A percentile compares a stretch with the other conserved stretches of the same genome.
phyloP scores from a whole-genome alignment of 768 basidiomycete species.

The Cantharellus cinnabarinus region DNA sequence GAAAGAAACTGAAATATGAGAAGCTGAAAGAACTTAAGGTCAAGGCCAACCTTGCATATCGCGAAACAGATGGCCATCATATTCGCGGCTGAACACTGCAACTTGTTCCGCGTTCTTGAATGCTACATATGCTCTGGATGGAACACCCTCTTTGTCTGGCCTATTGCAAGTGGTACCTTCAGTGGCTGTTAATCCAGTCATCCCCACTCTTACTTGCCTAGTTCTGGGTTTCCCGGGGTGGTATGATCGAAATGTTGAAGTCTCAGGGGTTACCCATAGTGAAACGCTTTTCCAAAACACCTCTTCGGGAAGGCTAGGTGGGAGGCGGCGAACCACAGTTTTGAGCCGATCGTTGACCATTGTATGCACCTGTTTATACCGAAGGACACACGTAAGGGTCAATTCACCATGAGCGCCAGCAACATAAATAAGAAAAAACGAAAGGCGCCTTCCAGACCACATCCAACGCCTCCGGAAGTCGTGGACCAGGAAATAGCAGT shows the following conservation, averaged over 20 bases:
- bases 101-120: slow-evolving; percentile 63
- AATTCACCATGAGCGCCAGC: too few species aligned
- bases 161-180: slow-evolving; percentile 18
- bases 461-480: too few species aligned
- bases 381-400: too few species aligned
- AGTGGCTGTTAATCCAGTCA: background rate
- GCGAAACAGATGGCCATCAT: slow-evolving; percentile 79
- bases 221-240: slow-evolving; percentile 49
- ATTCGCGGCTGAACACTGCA: slow-evolving; percentile 56
- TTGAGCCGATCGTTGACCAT: slow-evolving; percentile 27
- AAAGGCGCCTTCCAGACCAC: too few species aligned
- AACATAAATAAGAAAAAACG: too few species aligned
- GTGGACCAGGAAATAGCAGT: too few species aligned
- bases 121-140: slow-evolving; percentile 79
- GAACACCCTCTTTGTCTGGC: slow-evolving; percentile 62
- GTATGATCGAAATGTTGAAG: slow-evolving; percentile 43
- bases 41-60: slow-evolving; percentile 63
- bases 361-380: background rate
- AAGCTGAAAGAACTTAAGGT: background rate
- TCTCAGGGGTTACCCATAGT: slow-evolving; percentile 63
- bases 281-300: slow-evolving; percentile 88
- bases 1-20: background rate
- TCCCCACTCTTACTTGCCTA: slow-evolving; percentile 22
- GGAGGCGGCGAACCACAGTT: slow-evolving; percentile 68
- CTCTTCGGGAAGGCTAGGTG: slow-evolving; percentile 78